Conservation (phyloP, 2,329 filamentous ascomycete genomes). For the Chaetomiaceae sp. region DNA sequence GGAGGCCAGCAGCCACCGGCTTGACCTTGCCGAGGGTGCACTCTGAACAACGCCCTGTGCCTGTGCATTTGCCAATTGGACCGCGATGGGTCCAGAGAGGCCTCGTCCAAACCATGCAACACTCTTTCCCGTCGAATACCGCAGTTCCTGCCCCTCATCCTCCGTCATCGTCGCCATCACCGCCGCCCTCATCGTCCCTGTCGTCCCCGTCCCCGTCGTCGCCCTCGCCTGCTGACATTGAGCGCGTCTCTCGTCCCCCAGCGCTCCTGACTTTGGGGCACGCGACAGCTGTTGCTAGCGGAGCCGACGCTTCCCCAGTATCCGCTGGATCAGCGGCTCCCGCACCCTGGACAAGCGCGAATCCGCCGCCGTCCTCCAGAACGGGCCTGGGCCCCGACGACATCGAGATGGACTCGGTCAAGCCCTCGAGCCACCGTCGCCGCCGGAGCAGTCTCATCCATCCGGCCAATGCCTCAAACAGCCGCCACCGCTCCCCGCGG, state of each 20-base stretch:
- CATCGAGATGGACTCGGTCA: conserved; percentile 54
- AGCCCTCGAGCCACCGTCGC: conserved; percentile 46
- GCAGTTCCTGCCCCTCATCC: background rate
- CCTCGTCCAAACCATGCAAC: conserved; percentile 17
- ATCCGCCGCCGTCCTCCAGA: conserved; percentile 1
- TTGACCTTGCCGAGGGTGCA: conserved; percentile 14
- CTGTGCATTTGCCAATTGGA: conserved; percentile 9
- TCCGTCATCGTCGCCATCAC: background rate
- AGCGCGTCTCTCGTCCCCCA: background rate
- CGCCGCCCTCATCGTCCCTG: background rate
- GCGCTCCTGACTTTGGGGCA: conserved; percentile 6
- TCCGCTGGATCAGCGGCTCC: background rate
- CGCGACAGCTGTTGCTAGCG: conserved; percentile 9
- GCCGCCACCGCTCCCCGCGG: conserved; percentile 25
- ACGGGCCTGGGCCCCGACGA: conserved; percentile 26
- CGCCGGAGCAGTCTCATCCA: conserved; percentile 52
- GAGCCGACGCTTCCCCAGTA: conserved; percentile 1
- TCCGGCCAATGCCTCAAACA: conserved; percentile 29
- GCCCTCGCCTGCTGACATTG: too few species aligned
- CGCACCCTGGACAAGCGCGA: conserved; percentile 4
- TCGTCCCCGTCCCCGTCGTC: background rate
- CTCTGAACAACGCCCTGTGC: conserved; percentile 2
- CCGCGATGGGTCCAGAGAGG: conserved; percentile 16
- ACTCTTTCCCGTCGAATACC: conserved; percentile 4
- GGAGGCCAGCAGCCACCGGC: conserved; percentile 3